Evolutionary conservation across 2,329 filamentous ascomycete genomes (phyloP).

Genomic region (Aspergillus pseudoterreus): DNA sequence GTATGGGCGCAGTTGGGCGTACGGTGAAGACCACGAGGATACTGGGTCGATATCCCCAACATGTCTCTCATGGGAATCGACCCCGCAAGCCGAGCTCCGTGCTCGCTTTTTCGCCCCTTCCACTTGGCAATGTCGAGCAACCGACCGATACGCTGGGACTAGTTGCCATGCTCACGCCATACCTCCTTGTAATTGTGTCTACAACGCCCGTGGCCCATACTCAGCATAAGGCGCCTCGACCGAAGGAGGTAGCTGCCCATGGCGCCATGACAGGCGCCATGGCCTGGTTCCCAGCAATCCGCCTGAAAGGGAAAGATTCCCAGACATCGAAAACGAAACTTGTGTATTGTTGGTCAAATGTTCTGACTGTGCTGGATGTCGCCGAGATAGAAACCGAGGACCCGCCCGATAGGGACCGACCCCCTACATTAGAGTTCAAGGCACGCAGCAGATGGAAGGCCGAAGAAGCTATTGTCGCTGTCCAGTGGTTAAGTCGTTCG

Average conservation of each 20-base stretch:
- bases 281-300: slow-evolving; percentile 96
- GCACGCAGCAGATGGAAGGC: slow-evolving; percentile 86
- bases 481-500: slow-evolving; percentile 94
- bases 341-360: slow-evolving; percentile 97
- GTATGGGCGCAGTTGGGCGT: slow-evolving; percentile 79
- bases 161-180: slow-evolving; percentile 93
- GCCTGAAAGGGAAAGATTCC: slow-evolving; percentile 71
- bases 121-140: slow-evolving; percentile 90
- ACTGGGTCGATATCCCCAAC: slow-evolving; percentile 80
- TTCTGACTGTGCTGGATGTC: slow-evolving; percentile 89
- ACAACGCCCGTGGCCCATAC: slow-evolving; percentile 95
- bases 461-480: slow-evolving; percentile 90
- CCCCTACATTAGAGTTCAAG: slow-evolving; percentile 72
- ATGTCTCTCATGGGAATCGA: slow-evolving; percentile 59
- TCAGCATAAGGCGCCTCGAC: slow-evolving; percentile 86
- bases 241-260: slow-evolving; percentile 86
- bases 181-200: slow-evolving; percentile 92
- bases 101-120: slow-evolving; percentile 82
- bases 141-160: slow-evolving; percentile 82
- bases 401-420: slow-evolving; percentile 68
- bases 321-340: slow-evolving; percentile 72
- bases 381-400: slow-evolving; percentile 61
- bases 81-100: slow-evolving; percentile 89
- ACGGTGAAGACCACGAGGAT: slow-evolving; percentile 87
- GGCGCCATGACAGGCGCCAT: slow-evolving; percentile 89